Conservation (phyloP, 2,329 filamentous ascomycete species). For the Aspergillus ustus region DNA sequence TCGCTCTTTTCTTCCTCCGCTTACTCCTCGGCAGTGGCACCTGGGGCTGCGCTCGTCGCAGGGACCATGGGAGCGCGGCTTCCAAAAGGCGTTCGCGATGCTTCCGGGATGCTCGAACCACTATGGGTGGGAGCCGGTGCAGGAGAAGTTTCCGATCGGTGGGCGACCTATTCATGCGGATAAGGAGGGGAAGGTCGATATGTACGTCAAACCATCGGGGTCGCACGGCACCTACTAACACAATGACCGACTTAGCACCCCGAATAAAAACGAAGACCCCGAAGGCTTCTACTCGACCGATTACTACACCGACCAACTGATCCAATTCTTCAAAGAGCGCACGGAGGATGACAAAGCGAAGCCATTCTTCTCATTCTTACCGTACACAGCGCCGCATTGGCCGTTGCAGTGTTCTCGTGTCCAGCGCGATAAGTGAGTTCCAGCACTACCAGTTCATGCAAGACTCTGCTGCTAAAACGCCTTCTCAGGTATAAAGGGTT, state of each 20-base stretch:
- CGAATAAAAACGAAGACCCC: constrained; percentile 14
- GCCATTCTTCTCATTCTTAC: constrained; percentile 55
- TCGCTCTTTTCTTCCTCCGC: not conserved
- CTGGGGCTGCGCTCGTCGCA: constrained; percentile 35
- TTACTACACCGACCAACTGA: constrained; percentile 33
- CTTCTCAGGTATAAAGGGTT: constrained; percentile 50
- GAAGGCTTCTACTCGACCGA: constrained; percentile 40
- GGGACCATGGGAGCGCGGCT: constrained; percentile 35
- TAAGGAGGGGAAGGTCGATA: constrained; percentile 15
- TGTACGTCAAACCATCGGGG: constrained; percentile 21
- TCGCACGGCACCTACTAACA: not conserved
- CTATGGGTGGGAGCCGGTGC: constrained; percentile 37
- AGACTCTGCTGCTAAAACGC: not conserved
- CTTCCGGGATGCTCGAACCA: constrained; percentile 41
- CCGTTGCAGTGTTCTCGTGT: constrained; percentile 56
- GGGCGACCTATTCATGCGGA: constrained; percentile 17
- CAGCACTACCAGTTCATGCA: constrained; percentile 34
- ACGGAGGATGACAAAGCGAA: constrained; percentile 41
- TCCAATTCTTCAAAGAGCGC: constrained; percentile 35
- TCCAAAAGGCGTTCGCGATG: constrained; percentile 34
- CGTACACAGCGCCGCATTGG: constrained; percentile 59
- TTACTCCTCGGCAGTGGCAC: constrained; percentile 32
- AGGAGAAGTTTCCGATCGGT: constrained; percentile 6
- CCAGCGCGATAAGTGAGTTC: constrained; percentile 17
- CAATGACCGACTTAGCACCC: not conserved